Percentiles rank a stretch among this genome's conserved stretches.
phyloP scores from a whole-genome alignment of 2,329 filamentous ascomycete genomes.

The Apiospora hydei region DNA sequence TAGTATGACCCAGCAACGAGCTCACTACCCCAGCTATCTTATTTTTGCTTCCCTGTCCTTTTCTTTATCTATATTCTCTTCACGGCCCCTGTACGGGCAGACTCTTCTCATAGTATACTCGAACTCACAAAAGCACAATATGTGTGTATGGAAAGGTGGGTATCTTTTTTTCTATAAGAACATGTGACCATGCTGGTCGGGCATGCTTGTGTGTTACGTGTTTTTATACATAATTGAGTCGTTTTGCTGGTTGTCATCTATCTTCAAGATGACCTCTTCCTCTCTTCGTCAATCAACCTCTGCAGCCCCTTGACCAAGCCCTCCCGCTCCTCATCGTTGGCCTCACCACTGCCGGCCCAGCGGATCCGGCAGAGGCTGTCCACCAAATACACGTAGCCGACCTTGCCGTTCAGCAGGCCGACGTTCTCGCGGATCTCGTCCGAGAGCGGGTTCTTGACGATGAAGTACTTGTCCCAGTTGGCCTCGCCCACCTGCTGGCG shows the following conservation, averaged over 20 bases:
- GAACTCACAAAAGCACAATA: not conserved
- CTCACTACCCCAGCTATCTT: not conserved
- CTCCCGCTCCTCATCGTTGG: constrained; percentile 70
- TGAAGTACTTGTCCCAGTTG: constrained; percentile 68
- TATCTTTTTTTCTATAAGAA: constrained; percentile 8
- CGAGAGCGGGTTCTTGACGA: constrained; percentile 64
- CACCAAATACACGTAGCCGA: constrained; percentile 92
- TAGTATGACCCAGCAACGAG: not conserved
- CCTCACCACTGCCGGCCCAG: constrained; percentile 86
- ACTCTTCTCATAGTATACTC: too few species aligned
- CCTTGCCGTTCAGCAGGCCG: constrained; percentile 84
- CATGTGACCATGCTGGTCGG: not conserved
- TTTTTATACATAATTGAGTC: not conserved
- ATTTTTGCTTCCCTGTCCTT: not conserved
- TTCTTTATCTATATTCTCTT: not conserved
- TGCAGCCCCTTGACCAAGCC: constrained; percentile 70
- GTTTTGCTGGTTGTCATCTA: constrained; percentile 20
- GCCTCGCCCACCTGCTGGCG: constrained; percentile 56
- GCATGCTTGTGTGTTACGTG: not conserved
- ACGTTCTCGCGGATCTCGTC: constrained; percentile 69
- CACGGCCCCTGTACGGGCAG: not conserved
- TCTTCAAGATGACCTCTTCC: constrained; percentile 39
- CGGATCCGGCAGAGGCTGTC: constrained; percentile 88
- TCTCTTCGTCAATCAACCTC: constrained; percentile 67
- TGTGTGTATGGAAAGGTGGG: not conserved